Conservation (phyloP, 2,329 filamentous ascomycete species). For the Epichloe sylvatica region DNA sequence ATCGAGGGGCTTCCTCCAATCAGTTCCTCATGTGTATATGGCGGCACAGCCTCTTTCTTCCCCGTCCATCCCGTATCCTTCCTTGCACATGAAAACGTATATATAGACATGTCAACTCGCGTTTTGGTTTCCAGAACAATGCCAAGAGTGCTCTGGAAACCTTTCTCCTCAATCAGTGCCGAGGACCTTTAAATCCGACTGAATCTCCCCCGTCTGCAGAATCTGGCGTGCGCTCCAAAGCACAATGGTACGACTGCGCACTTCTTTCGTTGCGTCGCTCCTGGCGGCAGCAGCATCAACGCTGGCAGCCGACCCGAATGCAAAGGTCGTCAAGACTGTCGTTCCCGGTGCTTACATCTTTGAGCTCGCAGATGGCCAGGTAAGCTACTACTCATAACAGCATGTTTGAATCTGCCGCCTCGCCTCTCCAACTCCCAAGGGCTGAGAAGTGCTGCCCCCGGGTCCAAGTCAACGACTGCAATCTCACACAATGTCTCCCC, state of each 20-base stretch:
- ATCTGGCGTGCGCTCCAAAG: neutral
- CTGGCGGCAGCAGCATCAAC: constrained; percentile 7
- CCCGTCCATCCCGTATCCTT: neutral
- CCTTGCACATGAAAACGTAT: neutral
- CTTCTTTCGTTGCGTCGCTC: constrained; percentile 8
- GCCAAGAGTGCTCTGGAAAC: neutral
- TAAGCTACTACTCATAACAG: constrained; percentile 4
- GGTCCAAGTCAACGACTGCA: neutral
- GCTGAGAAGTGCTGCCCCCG: neutral
- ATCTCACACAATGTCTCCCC: neutral
- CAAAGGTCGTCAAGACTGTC: neutral
- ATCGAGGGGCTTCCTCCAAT: no score
- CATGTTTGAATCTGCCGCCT: no score
- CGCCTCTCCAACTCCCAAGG: neutral
- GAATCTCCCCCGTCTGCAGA: neutral
- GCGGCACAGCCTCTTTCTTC: neutral
- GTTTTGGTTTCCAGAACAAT: neutral
- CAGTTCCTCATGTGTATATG: no score
- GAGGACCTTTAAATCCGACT: neutral
- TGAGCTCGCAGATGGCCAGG: constrained; percentile 9
- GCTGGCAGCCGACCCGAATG: constrained; percentile 1
- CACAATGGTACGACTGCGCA: constrained; percentile 7
- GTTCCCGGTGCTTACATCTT: constrained; percentile 12
- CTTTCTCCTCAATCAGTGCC: neutral
- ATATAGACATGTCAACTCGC: neutral